Base-by-base conservation (phyloP, 2,329 filamentous ascomycete species). In the Amphichorda felina region DNA sequence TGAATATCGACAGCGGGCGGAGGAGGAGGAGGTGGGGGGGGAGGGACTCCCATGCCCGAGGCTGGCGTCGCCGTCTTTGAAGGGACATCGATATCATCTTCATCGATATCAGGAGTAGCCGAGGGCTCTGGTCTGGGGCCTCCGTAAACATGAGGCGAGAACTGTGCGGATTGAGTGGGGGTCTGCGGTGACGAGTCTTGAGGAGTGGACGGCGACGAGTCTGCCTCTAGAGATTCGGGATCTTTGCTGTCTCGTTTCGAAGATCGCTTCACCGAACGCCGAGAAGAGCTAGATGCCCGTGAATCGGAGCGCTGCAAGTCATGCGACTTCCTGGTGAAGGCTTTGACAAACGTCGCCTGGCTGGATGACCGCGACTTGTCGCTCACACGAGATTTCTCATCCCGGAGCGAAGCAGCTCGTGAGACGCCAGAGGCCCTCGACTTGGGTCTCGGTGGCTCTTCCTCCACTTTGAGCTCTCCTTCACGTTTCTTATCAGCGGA, bases 1-100 rank as follows among this genome's bases (percentile, higher is more conserved):
- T 79, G 67, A 35, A 78, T 63, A 45, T 77, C 72, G 8, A 86
- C 72, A 1, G 82, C 78, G 1, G 85, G 81, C 2, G 82, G 87
- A 0, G 87, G 86, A 0, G 84, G 85, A 2, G 85, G 72, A 2
- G 72, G 65, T 0, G 72, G 67, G 1, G 68, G 69, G 0, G 64
- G 63, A 2, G 60, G 61, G 4, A 68, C 60, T 25, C 51, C 55
- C 37, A 45, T 46, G 19, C 56, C 57, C 30, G 53, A 52, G 9
- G 55, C 50, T 30, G 57, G 53, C 5, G 59, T 64, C 53, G 50
- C 61, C 3, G 62, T 63, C 36, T 57, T 59, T 14, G 54, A 57
- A 29, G 48, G 48, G 15, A 53, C 28, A 25, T 42, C 43, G 6
- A 52, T 48, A 13, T 49, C 49, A 8, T 43, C 35, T 33, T 63